Evolutionary conservation across 305 asterid species (phyloP).

Genomic region (Solanum hybrid): DNA sequence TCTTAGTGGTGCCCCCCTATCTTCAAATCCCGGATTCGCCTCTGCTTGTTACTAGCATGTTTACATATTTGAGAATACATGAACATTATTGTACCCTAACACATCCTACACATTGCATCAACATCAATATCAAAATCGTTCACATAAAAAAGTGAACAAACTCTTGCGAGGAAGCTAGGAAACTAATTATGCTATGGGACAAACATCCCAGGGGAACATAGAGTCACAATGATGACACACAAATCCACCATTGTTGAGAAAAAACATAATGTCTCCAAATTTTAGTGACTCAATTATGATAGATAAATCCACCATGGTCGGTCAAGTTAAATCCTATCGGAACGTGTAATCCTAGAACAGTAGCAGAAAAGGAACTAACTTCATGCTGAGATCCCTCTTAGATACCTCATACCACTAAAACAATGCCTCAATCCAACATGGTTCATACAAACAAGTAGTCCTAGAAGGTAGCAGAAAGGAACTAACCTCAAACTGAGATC

Average conservation of each 20-base stretch:
- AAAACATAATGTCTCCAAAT: background rate
- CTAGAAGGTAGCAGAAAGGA: slow-evolving; percentile 6
- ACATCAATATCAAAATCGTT: background rate
- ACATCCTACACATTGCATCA: background rate
- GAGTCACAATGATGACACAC: background rate
- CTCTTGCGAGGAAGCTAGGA: background rate
- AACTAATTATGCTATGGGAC: background rate
- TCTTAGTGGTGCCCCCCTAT: background rate
- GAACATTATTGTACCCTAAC: background rate
- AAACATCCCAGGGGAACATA: background rate
- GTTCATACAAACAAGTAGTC: background rate
- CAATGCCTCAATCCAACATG: background rate
- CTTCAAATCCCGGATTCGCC: background rate
- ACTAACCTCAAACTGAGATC: slow-evolving; percentile 69
- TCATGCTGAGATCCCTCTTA: background rate
- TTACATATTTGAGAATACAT: background rate
- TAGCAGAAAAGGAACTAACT: background rate
- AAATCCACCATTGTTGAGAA: background rate
- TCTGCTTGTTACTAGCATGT: background rate
- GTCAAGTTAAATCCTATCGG: background rate
- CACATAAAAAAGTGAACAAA: background rate
- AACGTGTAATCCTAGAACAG: background rate
- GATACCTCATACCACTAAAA: background rate
- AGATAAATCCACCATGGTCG: background rate
- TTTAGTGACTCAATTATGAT: background rate